Evolutionary conservation across 2,329 filamentous ascomycete species (phyloP).

Genomic region (Nemania abortiva): DNA sequence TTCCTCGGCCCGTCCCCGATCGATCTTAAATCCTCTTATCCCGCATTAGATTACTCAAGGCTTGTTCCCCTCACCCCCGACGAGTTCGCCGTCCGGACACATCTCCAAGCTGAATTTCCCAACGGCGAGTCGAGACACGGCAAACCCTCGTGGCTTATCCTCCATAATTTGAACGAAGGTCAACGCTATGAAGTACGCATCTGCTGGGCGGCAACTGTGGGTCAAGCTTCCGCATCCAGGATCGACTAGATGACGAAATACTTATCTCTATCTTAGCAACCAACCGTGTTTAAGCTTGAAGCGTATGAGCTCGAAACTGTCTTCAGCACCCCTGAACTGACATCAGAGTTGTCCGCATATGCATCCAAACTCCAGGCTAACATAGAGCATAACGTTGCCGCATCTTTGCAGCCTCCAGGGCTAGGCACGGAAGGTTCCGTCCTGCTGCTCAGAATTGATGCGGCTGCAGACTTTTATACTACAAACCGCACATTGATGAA

Average conservation of each 20-base stretch:
- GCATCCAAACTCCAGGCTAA: constrained; percentile 62
- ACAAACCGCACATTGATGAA: constrained; percentile 80
- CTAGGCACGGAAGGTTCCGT: constrained; percentile 59
- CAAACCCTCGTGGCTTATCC: constrained; percentile 80
- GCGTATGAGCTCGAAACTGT: constrained; percentile 72
- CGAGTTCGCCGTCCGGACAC: constrained; percentile 68
- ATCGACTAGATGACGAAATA: constrained; percentile 35
- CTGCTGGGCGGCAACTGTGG: constrained; percentile 93
- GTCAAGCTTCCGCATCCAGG: constrained; percentile 52
- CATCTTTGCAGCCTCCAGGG: constrained; percentile 18
- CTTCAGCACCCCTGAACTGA: constrained; percentile 71
- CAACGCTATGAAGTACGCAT: constrained; percentile 91
- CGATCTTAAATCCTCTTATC: constrained; percentile 66
- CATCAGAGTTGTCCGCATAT: constrained; percentile 74
- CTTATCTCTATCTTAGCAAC: constrained; percentile 72
- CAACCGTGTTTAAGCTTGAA: constrained; percentile 80
- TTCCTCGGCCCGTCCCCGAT: constrained; percentile 78
- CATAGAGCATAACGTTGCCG: constrained; percentile 32
- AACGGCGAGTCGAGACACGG: constrained; percentile 65
- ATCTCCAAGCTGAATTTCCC: constrained; percentile 77
- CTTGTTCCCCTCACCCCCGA: constrained; percentile 74
- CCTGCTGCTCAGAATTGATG: constrained; percentile 78
- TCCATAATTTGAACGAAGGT: constrained; percentile 75
- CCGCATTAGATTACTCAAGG: constrained; percentile 69
- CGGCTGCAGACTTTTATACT: constrained; percentile 88